Evolutionary conservation across 768 basidiomycete species (phyloP).

Genomic region (Lactarius akahatsu): DNA sequence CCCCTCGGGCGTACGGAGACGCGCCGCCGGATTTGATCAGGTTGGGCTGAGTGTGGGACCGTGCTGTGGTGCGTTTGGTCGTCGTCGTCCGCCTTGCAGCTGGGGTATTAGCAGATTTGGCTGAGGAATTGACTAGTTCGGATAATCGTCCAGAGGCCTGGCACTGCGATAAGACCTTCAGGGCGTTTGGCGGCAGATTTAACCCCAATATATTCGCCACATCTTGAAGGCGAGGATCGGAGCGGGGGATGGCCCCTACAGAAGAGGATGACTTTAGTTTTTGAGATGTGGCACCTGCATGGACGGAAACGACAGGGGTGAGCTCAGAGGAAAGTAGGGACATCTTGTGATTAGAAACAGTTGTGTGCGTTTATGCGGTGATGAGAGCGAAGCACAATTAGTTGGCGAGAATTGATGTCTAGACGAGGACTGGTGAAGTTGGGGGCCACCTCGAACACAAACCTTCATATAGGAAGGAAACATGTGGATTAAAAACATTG

Average conservation of each 20-base stretch:
- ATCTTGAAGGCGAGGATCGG: background rate
- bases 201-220: background rate
- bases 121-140: background rate
- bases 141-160: slow-evolving; percentile 4
- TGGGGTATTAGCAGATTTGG: background rate
- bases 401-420: background rate
- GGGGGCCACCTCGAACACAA: background rate
- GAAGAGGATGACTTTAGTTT: slow-evolving; percentile 6
- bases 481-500: background rate
- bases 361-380: background rate
- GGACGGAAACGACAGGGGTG: background rate
- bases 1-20: slow-evolving; percentile 2
- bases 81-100: background rate
- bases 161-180: slow-evolving; percentile 1
- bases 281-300: background rate
- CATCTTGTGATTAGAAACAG: background rate
- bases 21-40: background rate
- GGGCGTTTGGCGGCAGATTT: background rate
- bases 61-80: slow-evolving; percentile 1
- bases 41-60: slow-evolving; percentile 9
- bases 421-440: background rate
- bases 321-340: background rate
- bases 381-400: background rate
- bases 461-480: background rate
- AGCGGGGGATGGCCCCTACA: background rate